Conservation (phyloP, 1,284 basidiomycete species). For the Sanghuangporus weigelae region DNA sequence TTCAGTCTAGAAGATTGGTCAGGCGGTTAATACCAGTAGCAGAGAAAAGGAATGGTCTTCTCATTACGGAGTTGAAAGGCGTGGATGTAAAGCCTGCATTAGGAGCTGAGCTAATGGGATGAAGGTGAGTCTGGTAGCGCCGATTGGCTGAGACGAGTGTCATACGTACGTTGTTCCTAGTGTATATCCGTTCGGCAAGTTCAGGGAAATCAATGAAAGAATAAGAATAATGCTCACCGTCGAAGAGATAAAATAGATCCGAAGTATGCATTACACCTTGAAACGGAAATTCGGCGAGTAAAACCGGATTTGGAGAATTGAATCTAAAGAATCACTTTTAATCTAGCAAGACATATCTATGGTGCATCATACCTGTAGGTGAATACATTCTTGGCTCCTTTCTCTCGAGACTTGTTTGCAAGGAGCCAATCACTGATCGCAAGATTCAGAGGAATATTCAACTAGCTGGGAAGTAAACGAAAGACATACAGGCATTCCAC, state of each 20-base stretch:
- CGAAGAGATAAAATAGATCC: constrained; percentile 40
- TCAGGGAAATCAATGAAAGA: not conserved
- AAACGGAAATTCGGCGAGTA: constrained; percentile 33
- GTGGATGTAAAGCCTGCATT: constrained; percentile 34
- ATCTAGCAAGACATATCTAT: not conserved
- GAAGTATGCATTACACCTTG: constrained; percentile 40
- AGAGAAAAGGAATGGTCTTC: constrained; percentile 28
- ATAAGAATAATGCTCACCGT: constrained; percentile 29
- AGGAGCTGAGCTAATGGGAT: constrained; percentile 7
- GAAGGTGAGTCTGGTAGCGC: not conserved
- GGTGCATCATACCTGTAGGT: constrained; percentile 20
- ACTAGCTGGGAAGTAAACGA: not conserved
- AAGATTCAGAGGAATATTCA: not conserved
- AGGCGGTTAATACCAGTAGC: constrained; percentile 24
- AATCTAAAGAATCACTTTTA: not conserved
- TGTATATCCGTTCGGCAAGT: not conserved
- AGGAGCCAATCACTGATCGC: constrained; percentile 36
- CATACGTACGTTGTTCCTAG: constrained; percentile 32
- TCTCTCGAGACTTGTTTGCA: constrained; percentile 29
- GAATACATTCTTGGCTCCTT: constrained; percentile 32
- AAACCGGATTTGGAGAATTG: constrained; percentile 34
- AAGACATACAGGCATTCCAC: constrained; percentile 41
- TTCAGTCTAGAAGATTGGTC: constrained; percentile 35
- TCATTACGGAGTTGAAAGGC: constrained; percentile 33
- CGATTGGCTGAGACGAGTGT: not conserved